A percentile compares a stretch with the other conserved stretches of the same genome.
These are phyloP conservation scores for Scedosporium boydii DNA, from an alignment of 2,329 filamentous ascomycete genomes.

Conservation along the genomic window DNA sequence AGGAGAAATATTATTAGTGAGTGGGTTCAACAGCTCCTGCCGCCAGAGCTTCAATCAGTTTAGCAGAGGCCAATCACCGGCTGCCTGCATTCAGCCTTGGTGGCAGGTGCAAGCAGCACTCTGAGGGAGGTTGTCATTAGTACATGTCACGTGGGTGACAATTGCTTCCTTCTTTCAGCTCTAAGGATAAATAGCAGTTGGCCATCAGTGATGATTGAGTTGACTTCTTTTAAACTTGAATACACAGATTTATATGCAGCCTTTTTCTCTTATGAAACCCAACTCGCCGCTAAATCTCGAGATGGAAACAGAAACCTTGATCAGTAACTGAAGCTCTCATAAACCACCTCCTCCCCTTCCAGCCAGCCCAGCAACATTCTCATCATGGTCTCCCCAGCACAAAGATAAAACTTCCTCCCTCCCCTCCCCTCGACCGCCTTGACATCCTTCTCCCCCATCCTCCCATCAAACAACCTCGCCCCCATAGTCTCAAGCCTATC, in stretches of 20 bases:
- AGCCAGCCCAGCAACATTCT: slow-evolving; percentile 39
- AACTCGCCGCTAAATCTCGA: background rate
- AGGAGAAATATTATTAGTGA: background rate
- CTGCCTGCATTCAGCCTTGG: no score
- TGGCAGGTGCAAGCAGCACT: no score
- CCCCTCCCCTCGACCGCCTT: slow-evolving; percentile 24
- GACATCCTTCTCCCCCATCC: slow-evolving; percentile 33
- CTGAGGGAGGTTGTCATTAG: no score
- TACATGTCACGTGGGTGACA: no score
- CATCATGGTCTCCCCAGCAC: slow-evolving; percentile 33
- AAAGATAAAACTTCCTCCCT: slow-evolving; percentile 43
- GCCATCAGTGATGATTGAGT: no score
- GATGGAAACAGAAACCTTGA: background rate
- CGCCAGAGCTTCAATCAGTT: no score
- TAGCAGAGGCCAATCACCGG: no score
- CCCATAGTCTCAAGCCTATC: slow-evolving; percentile 25
- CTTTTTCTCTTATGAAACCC: background rate
- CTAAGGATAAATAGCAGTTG: no score
- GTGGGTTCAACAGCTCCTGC: background rate
- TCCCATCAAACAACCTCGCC: slow-evolving; percentile 22
- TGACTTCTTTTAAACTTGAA: no score
- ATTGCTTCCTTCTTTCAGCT: no score
- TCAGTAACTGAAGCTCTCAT: slow-evolving; percentile 51
- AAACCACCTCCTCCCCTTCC: slow-evolving; percentile 41
- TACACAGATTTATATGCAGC: background rate